Conservation (phyloP, 73 alveolate genomes). For the Paramecium caudatum region DNA sequence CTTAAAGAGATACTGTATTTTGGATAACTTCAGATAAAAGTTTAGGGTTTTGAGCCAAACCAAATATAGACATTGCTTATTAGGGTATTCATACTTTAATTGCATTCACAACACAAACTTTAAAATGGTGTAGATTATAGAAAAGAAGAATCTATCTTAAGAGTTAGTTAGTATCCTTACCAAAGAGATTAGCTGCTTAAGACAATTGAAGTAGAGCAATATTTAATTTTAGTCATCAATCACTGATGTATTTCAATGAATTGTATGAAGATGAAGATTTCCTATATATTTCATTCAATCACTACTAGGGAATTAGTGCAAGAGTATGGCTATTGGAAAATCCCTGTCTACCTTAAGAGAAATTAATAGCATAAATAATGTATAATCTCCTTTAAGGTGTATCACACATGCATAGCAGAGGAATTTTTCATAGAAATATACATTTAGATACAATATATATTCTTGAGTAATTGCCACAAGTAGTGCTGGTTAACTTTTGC, state of each 20-base stretch:
- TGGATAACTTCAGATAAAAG: conserved; percentile 56
- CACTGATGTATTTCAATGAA: conserved; percentile 16
- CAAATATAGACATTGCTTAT: neutral
- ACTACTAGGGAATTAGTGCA: conserved; percentile 6
- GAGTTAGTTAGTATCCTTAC: neutral
- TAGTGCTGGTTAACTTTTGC: conserved; percentile 51
- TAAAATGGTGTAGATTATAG: conserved; percentile 40
- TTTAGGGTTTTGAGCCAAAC: conserved; percentile 65
- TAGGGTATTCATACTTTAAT: conserved; percentile 58
- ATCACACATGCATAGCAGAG: conserved; percentile 60
- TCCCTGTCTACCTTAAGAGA: conserved; percentile 6
- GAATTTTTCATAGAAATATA: conserved; percentile 66
- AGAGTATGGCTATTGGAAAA: conserved; percentile 6
- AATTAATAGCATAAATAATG: conserved; percentile 29
- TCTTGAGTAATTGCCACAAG: conserved; percentile 5
- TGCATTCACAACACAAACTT: conserved; percentile 49
- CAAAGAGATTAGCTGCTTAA: conserved; percentile 33
- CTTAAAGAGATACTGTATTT: conserved; percentile 49
- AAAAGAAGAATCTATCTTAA: conserved; percentile 30
- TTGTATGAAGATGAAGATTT: conserved; percentile 50
- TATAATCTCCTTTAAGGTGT: conserved; percentile 37
- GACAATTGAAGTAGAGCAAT: conserved; percentile 8
- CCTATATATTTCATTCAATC: neutral
- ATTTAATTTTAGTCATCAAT: neutral
- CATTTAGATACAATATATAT: conserved; percentile 22